Evolutionary conservation across 2,329 filamentous ascomycete species (phyloP), one percentile per base, ranked within the genome.

Genomic region (Tympanopsis confertula): DNA sequence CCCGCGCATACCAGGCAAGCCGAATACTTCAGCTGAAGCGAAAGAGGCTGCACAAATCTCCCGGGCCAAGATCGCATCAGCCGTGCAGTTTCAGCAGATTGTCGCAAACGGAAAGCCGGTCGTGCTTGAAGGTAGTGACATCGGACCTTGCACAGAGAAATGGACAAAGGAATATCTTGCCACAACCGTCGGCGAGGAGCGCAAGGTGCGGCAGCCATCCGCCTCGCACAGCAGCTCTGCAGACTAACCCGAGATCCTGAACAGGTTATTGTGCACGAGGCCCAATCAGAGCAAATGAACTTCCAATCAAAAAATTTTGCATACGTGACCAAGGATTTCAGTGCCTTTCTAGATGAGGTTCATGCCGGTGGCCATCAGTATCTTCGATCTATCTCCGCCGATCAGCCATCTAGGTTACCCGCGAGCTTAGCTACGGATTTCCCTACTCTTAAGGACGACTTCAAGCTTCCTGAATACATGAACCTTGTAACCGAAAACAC

Each of bases 271-370:
- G 73, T 93, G 4, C 87, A 94, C 50, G 73, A 84, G 45, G 76
- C 80, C 15, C 57, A 65, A 5, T 68, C 64, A 4, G 64, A 72
- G 20, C 71, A 71, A 35, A 86, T 94, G 81, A 80, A 85, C 47
- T 94, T 94, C 51, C 78, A 78, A 40, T 65, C 68, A 35, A 94
- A 93, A 57, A 93, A 94, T 55, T 94, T 94, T 52, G 60, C 63
- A 26, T 94, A 94, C 52, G 65, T 71, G 5, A 84, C 75, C 3
- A 78, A 79, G 44, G 51, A 62, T 2, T 86, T 94, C 46, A 70
- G 67, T 1, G 58, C 68, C 0, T 87, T 94, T 52, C 63, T 88
- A 37, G 55, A 71, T 22, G 68, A 71, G 37, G 71, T 78, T 14
- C 56, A 68, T 15, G 52, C 54, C 4, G 82, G 82, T 10, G 69